Evolutionary conservation across 352 stramenopile genomes (phyloP).

Genomic region (Globisporangium sylvaticum): DNA sequence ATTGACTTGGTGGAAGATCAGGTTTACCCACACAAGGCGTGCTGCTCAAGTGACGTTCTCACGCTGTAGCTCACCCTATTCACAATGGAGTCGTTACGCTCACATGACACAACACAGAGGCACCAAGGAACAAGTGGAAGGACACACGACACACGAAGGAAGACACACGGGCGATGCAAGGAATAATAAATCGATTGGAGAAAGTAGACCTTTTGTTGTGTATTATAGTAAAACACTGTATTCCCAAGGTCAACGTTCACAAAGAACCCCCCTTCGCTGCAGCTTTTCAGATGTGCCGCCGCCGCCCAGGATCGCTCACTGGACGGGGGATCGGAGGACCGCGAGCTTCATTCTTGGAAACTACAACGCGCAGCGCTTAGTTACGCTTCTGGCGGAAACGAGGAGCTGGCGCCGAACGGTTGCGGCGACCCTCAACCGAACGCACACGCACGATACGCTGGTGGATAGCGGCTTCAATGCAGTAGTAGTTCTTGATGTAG

Average conservation of each 20-base stretch:
- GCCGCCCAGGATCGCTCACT: neutral
- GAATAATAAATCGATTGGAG: conserved; percentile 6
- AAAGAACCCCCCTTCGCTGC: conserved; percentile 3
- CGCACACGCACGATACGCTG: conserved; percentile 98
- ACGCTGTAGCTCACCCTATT: too few species aligned
- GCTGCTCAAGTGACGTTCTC: too few species aligned
- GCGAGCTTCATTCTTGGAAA: conserved; percentile 6
- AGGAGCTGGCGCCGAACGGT: conserved; percentile 90
- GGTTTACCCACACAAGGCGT: too few species aligned
- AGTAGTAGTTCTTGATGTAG: conserved; percentile 99
- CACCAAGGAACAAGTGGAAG: too few species aligned
- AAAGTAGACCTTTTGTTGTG: conserved; percentile 10
- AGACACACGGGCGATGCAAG: neutral
- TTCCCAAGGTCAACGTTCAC: conserved; percentile 2
- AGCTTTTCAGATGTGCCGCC: conserved; percentile 11
- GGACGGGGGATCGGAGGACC: conserved; percentile 2
- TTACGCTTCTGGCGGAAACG: conserved; percentile 74
- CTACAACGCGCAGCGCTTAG: conserved; percentile 30
- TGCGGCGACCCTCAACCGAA: conserved; percentile 90
- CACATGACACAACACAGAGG: too few species aligned
- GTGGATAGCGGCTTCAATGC: conserved; percentile 98
- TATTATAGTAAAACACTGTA: conserved; percentile 7
- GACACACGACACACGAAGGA: too few species aligned
- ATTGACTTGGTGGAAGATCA: too few species aligned
- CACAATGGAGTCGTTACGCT: too few species aligned